phyloP scores from a whole-genome alignment of 371 early-diverging fungal genomes.

The Caulochytrium protostelioides region DNA sequence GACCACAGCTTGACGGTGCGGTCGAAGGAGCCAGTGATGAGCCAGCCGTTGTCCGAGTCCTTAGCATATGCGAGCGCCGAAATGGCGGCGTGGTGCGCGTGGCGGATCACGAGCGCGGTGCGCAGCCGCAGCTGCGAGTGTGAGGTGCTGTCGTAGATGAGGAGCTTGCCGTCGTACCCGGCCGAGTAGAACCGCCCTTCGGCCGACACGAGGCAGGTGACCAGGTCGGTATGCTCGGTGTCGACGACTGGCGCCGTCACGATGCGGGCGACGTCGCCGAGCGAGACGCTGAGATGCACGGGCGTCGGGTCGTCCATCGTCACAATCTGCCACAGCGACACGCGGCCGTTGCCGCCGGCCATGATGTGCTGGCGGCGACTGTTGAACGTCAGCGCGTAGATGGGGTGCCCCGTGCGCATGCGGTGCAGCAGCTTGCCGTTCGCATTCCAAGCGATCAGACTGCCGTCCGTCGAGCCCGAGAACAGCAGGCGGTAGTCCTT shows the following conservation, averaged over 20 bases:
- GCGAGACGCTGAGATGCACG: too few relatives aligned
- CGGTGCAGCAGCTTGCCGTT: conserved; percentile 19
- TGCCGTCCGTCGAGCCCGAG: conserved; percentile 24
- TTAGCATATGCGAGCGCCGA: conserved; percentile 29
- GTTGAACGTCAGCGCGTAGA: conserved; percentile 26
- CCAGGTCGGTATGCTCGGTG: conserved; percentile 21
- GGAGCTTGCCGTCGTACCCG: conserved; percentile 25
- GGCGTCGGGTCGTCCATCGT: too few relatives aligned
- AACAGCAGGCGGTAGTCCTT: conserved; percentile 22
- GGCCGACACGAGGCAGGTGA: conserved; percentile 22
- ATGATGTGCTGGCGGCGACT: conserved; percentile 23
- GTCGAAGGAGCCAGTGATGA: conserved; percentile 30
- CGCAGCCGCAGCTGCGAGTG: conserved; percentile 21
- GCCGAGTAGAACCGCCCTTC: conserved; percentile 31
- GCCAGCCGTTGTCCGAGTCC: conserved; percentile 31
- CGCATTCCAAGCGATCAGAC: conserved; percentile 21
- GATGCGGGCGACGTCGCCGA: too few relatives aligned
- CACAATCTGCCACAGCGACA: conserved; percentile 18
- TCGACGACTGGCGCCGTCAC: background rate
- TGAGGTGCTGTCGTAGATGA: conserved; percentile 27
- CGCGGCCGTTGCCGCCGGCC: conserved; percentile 19
- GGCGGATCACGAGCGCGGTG: conserved; percentile 9
- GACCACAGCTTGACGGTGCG: conserved; percentile 32
- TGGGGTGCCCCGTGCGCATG: conserved; percentile 21
- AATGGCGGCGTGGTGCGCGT: conserved; percentile 31